Base-by-base conservation (phyloP, 2,329 filamentous ascomycete species). In the Endothia cerciana region DNA sequence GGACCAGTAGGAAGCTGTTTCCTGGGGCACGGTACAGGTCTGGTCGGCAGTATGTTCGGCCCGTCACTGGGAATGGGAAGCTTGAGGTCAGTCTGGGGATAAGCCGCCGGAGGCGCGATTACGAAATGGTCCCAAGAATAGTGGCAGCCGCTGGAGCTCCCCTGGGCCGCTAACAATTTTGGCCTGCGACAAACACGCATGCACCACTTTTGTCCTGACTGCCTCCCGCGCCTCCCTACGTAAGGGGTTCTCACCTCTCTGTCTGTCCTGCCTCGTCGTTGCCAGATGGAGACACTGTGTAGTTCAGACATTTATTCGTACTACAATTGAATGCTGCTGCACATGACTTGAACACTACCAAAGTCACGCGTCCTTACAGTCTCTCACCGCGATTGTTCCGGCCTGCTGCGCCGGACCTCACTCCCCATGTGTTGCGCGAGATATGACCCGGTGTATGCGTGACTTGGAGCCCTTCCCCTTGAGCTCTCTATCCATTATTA, bases 401-500 rank as follows among this genome's bases (percentile, higher is more conserved):
- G 19, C 41, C 13, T 33, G 7, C 57, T 19, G 38, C 38, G 41
- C 2, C 6, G 1, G 41, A 17, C n/a, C n/a, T 33, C 41, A 43
- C 13, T 43, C 41, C 33, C 33, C 33, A 4, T 49, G 41, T 6
- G 47, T 2, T 2, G 22, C 33, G 47, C 5, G 47, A 28, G 11
- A 28, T 17, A 49, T 28, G 47, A 22, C 22, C 47, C 28, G 22
- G 13, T 49, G 47, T 11, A 6, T 15, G 10, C 22, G 15, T 36
- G 17, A 1, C 19, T 55, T 36, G 43, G 53, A 55, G 60, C 64
- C 51, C 33, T 33, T 55, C 19, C 41, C 10, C 10, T 43, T 22
- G 64, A 63, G 64, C 64, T 65, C 55, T 58, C 58, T 19, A n/a
- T 45, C 47, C 15, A 63, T 59, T 65, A 65, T 65, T 38, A 36